Evolutionary conservation across 148 eudicot genomes (phyloP), one percentile per base, ranked within the genome.

Genomic region (Drosera capensis): DNA sequence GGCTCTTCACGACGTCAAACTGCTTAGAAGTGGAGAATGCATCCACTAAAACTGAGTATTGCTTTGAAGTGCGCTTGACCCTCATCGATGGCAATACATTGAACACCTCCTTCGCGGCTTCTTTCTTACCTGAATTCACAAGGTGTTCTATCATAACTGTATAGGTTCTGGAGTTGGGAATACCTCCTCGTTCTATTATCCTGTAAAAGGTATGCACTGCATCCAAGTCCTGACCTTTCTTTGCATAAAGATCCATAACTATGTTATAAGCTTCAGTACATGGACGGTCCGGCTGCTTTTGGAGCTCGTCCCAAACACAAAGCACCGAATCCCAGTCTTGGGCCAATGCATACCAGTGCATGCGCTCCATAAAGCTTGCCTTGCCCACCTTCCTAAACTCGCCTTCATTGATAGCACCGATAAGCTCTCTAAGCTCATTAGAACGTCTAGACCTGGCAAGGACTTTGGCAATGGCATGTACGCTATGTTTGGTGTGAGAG

Each of bases 81-180:
- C 90, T 77, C 94, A 87, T 79, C 42, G 26, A 47, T 6, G 90
- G 82, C 70, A 87, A 56, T 39, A 60, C 45, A 20, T 63, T 50
- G 48, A 79, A 87, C 54, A 87, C 29, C 46, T 79, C 61, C 58
- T 64, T 54, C 23, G 79, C 80, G 25, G 59, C 40, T 46, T 78
- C 77, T 18, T 65, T 55, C 37, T 75, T 68, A 57, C 71, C 69
- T 2, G 56, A 57, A 20, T 66, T 68, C 40, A 83, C 59, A 36
- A 88, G 85, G 70, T 87, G 96, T 51, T 82, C 77, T n/a, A 87
- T 66, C 23, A 87, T 64, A 51, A 82, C 63, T 2, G 92, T 83
- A 53, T 66, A 88, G 2, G 97, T 88, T 44, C 94, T 67, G 9
- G 78, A 60, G 66, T 83, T 88, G 11, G 97, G 97, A 60, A 78